These are phyloP conservation scores for Dittrichia graveolens DNA, from an alignment of 129 eudicot species.

Conservation along the genomic window DNA sequence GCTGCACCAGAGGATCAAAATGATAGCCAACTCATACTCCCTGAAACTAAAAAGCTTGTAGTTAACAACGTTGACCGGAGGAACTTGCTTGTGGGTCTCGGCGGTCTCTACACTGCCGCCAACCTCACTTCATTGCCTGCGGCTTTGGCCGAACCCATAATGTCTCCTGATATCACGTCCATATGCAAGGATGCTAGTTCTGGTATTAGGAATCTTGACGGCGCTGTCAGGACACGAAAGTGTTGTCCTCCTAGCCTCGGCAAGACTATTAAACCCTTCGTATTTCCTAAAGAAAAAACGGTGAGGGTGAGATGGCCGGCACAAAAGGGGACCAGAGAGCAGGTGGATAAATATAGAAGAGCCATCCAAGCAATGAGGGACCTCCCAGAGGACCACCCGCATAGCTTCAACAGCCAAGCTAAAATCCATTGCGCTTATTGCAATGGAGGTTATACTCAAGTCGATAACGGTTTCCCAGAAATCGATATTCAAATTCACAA, in stretches of 20 bases:
- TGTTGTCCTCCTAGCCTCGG: slow-evolving; percentile 32
- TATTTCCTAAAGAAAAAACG: not conserved
- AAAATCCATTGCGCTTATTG: slow-evolving; percentile 54
- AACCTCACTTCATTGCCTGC: not conserved
- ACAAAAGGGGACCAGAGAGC: slow-evolving; percentile 6
- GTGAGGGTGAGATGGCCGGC: slow-evolving; percentile 32
- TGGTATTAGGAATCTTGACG: not conserved
- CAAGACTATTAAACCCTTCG: not conserved
- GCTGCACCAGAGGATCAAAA: not conserved
- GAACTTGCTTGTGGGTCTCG: slow-evolving; percentile 29
- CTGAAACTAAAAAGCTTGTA: slow-evolving; percentile 11
- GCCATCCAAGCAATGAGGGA: slow-evolving; percentile 44
- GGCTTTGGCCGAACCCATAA: slow-evolving; percentile 33
- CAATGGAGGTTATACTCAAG: slow-evolving; percentile 37
- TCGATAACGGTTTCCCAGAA: slow-evolving; percentile 22
- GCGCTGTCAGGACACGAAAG: not conserved
- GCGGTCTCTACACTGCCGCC: slow-evolving; percentile 30
- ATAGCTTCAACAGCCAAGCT: slow-evolving; percentile 43
- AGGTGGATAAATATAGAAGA: slow-evolving; percentile 19
- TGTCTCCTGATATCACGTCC: slow-evolving; percentile 25
- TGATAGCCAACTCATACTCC: slow-evolving; percentile 22
- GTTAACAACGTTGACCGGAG: slow-evolving; percentile 17
- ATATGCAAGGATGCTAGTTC: slow-evolving; percentile 20
- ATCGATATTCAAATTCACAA: slow-evolving; percentile 38
- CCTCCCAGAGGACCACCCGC: slow-evolving; percentile 44